These are phyloP conservation scores for Lepidium aucheri DNA, from an alignment of 345 rosid species.

Conservation along the genomic window DNA sequence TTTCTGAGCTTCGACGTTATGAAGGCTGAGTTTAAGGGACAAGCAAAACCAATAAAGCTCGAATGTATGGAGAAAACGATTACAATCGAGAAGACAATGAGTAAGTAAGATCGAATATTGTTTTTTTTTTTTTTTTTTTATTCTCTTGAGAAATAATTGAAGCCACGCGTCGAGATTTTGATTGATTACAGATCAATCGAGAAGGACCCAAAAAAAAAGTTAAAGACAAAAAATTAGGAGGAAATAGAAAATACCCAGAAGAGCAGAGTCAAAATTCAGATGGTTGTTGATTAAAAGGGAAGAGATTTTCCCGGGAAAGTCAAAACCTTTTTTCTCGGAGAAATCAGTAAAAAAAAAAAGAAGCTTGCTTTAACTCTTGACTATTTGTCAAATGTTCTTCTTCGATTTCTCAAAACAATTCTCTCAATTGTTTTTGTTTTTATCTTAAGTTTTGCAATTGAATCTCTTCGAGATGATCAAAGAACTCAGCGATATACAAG, in stretches of 20 bases:
- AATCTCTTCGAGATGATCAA: neutral
- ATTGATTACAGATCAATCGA: neutral
- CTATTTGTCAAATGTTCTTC: neutral
- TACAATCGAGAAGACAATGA: constrained; percentile 1
- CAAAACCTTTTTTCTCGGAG: neutral
- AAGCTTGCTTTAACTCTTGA: neutral
- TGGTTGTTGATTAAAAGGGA: neutral
- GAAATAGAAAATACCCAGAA: neutral
- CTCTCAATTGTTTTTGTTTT: neutral
- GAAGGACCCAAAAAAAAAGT: neutral
- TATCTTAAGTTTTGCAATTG: neutral
- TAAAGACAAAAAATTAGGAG: constrained; percentile 1
- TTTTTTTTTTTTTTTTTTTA: neutral
- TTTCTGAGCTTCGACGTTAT: constrained; percentile 44
- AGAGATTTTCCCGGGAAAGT: constrained; percentile 24
- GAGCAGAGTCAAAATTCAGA: neutral
- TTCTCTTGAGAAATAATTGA: neutral
- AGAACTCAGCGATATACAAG: neutral
- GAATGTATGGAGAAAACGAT: constrained; percentile 9
- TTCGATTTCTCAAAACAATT: neutral
- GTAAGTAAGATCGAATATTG: constrained; percentile 24
- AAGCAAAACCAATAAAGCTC: constrained; percentile 9
- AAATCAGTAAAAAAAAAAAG: neutral
- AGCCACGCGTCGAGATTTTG: constrained; percentile 20
- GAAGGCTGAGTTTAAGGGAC: constrained; percentile 48